phyloP scores from a whole-genome alignment of 1,284 basidiomycete species.

The Cystobasidiaceae sp. region DNA sequence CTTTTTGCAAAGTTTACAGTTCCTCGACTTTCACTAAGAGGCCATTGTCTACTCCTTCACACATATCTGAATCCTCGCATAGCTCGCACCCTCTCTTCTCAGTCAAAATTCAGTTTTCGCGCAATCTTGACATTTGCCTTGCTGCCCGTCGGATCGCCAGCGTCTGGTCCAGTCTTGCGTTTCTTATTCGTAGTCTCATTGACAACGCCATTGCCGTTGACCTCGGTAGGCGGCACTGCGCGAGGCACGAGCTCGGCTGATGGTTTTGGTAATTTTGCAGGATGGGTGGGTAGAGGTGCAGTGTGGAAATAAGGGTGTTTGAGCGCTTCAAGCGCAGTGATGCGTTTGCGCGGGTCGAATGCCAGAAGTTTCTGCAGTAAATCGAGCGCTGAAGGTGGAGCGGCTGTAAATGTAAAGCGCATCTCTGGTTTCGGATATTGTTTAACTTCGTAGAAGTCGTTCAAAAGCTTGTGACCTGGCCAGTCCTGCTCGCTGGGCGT shows the following conservation, averaged over 20 bases:
- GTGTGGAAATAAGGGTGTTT: conserved; percentile 24
- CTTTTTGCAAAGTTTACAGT: conserved; percentile 62
- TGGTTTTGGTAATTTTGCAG: conserved; percentile 74
- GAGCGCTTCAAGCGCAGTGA: conserved; percentile 70
- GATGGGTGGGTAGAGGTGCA: conserved; percentile 68
- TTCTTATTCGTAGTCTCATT: conserved; percentile 62
- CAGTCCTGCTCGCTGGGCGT: conserved; percentile 94
- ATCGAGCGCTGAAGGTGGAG: conserved; percentile 78
- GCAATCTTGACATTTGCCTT: conserved; percentile 25
- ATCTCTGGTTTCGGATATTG: conserved; percentile 69
- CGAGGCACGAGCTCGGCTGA: conserved; percentile 53
- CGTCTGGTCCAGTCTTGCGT: conserved; percentile 6
- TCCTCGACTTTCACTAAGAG: conserved; percentile 77
- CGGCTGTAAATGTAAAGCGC: conserved; percentile 82
- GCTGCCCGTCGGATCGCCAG: conserved; percentile 35
- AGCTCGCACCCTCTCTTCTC: conserved; percentile 95
- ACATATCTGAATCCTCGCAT: conserved; percentile 91
- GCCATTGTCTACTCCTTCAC: conserved; percentile 92
- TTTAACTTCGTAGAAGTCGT: conserved; percentile 76
- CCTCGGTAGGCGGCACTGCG: conserved; percentile 52
- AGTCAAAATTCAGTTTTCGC: conserved; percentile 48
- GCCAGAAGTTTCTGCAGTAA: conserved; percentile 71
- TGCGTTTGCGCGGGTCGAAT: conserved; percentile 80
- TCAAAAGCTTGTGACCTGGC: conserved; percentile 87
- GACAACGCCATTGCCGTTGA: background rate